These are phyloP conservation scores for Santalum album DNA, from an alignment of 164 flowering plant species.

Conservation along the genomic window DNA sequence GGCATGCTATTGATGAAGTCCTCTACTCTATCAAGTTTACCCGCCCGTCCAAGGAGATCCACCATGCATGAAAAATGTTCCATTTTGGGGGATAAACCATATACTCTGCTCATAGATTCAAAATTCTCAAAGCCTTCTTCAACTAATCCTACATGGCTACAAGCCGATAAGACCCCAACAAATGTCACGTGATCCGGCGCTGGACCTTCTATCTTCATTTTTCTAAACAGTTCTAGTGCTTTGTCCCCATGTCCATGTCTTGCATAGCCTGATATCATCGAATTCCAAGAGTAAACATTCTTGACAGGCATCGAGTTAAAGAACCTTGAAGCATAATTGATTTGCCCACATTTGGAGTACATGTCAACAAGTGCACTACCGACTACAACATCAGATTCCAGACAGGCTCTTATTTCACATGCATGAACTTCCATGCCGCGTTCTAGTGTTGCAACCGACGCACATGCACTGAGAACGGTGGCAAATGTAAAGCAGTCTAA, in stretches of 20 bases:
- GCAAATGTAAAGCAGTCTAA: conserved; percentile 74
- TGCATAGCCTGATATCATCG: conserved; percentile 94
- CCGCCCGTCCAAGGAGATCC: conserved; percentile 80
- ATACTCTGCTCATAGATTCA: conserved; percentile 52
- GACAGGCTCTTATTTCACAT: conserved; percentile 50
- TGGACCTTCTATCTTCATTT: conserved; percentile 49
- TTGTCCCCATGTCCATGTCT: conserved; percentile 73
- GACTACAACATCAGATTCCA: conserved; percentile 74
- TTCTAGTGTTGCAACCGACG: conserved; percentile 72
- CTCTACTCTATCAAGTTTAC: conserved; percentile 54
- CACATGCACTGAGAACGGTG: conserved; percentile 91
- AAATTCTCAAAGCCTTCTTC: conserved; percentile 61
- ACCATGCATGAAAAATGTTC: conserved; percentile 91
- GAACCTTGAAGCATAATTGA: conserved; percentile 67
- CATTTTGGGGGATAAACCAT: conserved; percentile 50
- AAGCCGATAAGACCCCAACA: conserved; percentile 91
- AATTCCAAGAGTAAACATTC: conserved; percentile 86
- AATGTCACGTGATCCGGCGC: conserved; percentile 83
- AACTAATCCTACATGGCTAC: conserved; percentile 83
- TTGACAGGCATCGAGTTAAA: conserved; percentile 55
- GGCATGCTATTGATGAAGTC: conserved; percentile 68
- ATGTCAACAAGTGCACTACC: conserved; percentile 88
- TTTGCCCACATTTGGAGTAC: conserved; percentile 86
- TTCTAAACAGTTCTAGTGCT: conserved; percentile 48
- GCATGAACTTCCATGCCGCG: conserved; percentile 93